A percentile compares a stretch with the other conserved stretches of the same genome.
Evolutionary conservation across 1,284 basidiomycete species (phyloP).

Genomic region (Ganoderma meredithae): DNA sequence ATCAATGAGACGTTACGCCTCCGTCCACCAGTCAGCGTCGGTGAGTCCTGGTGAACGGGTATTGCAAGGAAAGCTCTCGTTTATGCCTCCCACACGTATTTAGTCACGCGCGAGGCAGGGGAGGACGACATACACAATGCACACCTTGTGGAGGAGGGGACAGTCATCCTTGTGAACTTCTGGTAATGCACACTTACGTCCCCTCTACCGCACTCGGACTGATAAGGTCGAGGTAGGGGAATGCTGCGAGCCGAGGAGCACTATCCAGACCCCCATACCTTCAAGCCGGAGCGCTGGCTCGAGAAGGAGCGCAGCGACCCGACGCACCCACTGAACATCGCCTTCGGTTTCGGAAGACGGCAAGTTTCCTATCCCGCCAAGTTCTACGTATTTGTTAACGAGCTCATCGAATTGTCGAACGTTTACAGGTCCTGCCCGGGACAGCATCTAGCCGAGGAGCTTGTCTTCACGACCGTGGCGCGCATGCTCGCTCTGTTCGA

Average conservation of each 20-base stretch:
- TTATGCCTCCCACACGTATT: no score
- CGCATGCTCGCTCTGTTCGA: constrained; percentile 50
- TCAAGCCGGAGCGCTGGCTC: constrained; percentile 46
- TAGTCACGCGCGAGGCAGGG: constrained; percentile 20
- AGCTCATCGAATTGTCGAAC: background rate
- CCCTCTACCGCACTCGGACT: background rate
- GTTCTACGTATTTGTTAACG: background rate
- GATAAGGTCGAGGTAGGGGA: constrained; percentile 24
- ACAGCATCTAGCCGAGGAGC: constrained; percentile 49
- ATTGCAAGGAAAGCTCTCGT: background rate
- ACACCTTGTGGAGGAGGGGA: constrained; percentile 21
- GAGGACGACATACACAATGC: constrained; percentile 29
- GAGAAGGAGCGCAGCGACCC: constrained; percentile 27
- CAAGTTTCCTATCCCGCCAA: constrained; percentile 3
- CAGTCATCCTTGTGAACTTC: constrained; percentile 28
- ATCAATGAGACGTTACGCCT: constrained; percentile 45
- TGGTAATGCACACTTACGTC: constrained; percentile 14
- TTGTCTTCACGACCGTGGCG: constrained; percentile 48
- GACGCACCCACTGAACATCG: constrained; percentile 38
- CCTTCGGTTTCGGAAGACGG: constrained; percentile 43
- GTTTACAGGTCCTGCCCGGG: constrained; percentile 49
- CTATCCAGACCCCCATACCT: constrained; percentile 45
- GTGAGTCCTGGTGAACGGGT: constrained; percentile 14
- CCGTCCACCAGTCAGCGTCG: constrained; percentile 27
- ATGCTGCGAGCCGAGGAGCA: constrained; percentile 46